Base-by-base conservation (phyloP, 1,139 yeast genomes). In the Saccharomyces hybrid region DNA sequence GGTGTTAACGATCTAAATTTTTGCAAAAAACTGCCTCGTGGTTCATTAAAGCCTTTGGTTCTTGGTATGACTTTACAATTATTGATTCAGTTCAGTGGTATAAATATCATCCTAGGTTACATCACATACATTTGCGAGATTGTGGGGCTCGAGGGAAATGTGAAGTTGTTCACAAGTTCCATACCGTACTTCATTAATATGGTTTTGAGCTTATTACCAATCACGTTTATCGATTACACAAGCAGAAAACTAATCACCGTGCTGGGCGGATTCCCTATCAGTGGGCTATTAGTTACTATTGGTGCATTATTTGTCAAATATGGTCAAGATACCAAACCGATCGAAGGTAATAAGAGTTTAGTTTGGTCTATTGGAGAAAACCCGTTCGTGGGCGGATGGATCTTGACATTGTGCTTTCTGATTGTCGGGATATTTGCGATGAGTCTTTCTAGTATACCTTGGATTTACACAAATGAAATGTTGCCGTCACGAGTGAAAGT, bases 91-190 rank as follows among this genome's bases (percentile, higher is more conserved):
- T 73, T 82, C 56, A 82, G 85, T 48, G 90, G 90, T 53, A 81
- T 84, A 71, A 83, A 83, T 61, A 81, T 83, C 49, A 76, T 84
- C 70, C 81, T 83, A 80, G 84, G 81, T 73, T 83, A 82, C 63
- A 75, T 83, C 58, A 78, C 81, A 7, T 80, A 77, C 57, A 75
- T 83, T 64, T 83, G 83, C 71, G 77, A 80, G 59, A 79, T 79
- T 80, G 75, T 80, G 47, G 84, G 84, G 31, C 67, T 78, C 57
- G 59, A 65, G 23, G 82, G 80, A 16, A 69, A 77, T 51, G 69
- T 72, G 44, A 79, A 71, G 61, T 72, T 76, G 61, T 68, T 76
- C 51, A 69, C 80, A 27, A 77, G 83, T 6, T 76, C 82, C 0
- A 70, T 80, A 59, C 84, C 80, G 57, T 81, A 81, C 59, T 73